Evolutionary conservation across 345 rosid genomes (phyloP).

Genomic region (Cardamine chenopodiifolia): DNA sequence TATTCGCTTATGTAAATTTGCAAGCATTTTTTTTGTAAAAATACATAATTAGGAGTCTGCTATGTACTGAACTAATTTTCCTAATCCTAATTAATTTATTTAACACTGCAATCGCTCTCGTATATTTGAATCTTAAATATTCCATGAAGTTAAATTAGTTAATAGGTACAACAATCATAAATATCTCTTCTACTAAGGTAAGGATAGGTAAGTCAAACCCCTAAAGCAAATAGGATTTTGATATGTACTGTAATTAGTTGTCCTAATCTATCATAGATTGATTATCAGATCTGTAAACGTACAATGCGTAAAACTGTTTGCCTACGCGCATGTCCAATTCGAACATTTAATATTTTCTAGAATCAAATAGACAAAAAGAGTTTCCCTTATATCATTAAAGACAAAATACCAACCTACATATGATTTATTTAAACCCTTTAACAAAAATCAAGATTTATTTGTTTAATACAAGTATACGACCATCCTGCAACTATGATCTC

Average conservation of each 20-base stretch:
- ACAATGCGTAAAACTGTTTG: constrained; percentile 21
- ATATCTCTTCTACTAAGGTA: constrained; percentile 11
- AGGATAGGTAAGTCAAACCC: constrained; percentile 2
- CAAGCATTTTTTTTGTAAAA: not conserved
- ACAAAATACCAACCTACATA: constrained; percentile 29
- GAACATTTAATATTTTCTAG: not conserved
- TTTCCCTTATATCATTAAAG: constrained; percentile 22
- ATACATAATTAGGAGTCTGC: not conserved
- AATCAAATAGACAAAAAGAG: constrained; percentile 32
- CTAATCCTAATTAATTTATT: not conserved
- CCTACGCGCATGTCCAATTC: constrained; percentile 32
- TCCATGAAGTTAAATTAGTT: not conserved
- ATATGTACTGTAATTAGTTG: constrained; percentile 30
- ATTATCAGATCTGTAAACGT: constrained; percentile 16
- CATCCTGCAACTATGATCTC: not conserved
- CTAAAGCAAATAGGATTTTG: constrained; percentile 27
- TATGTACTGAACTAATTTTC: not conserved
- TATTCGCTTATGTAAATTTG: not conserved
- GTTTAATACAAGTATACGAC: constrained; percentile 12
- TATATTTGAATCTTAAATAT: not conserved
- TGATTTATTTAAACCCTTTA: no score
- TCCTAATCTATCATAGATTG: constrained; percentile 7
- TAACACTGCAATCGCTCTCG: not conserved
- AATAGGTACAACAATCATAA: constrained; percentile 18
- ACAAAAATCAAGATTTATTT: no score